Percentiles rank a stretch among this genome's conserved stretches.
Conservation (phyloP, 2,329 filamentous ascomycete species). For the Triangularia verruculosa region DNA sequence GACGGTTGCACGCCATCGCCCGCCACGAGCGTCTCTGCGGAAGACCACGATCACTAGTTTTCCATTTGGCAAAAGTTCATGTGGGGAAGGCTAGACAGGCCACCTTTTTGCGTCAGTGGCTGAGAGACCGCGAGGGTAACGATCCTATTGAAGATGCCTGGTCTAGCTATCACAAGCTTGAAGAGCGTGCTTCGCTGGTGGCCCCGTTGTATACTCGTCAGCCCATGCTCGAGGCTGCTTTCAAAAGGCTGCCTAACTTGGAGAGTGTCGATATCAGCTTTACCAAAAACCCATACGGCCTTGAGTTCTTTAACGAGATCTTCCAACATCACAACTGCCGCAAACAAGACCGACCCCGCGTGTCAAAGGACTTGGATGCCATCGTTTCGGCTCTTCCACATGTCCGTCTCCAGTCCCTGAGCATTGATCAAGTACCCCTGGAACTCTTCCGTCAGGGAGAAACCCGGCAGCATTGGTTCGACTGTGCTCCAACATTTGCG, state of each 20-base stretch:
- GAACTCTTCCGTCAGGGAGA: constrained; percentile 39
- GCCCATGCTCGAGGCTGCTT: constrained; percentile 38
- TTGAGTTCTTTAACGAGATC: constrained; percentile 37
- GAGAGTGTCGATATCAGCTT: constrained; percentile 41
- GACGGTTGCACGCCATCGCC: constrained; percentile 44
- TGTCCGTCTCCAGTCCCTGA: constrained; percentile 37
- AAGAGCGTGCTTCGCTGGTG: constrained; percentile 33
- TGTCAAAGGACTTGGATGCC: constrained; percentile 40
- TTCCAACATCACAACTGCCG: constrained; percentile 38
- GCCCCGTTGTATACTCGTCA: constrained; percentile 37
- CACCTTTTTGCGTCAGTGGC: constrained; percentile 37
- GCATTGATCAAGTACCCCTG: constrained; percentile 43
- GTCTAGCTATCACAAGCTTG: constrained; percentile 37
- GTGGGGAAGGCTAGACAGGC: constrained; percentile 40
- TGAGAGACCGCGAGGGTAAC: constrained; percentile 38
- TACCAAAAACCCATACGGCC: constrained; percentile 40
- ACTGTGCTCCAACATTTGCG: constrained; percentile 40
- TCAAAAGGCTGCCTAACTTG: constrained; percentile 40
- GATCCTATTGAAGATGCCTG: constrained; percentile 37
- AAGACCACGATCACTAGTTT: constrained; percentile 42
- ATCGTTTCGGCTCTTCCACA: constrained; percentile 40
- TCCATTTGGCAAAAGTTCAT: constrained; percentile 45
- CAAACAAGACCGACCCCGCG: constrained; percentile 38
- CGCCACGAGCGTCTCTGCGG: constrained; percentile 40
- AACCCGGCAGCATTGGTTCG: constrained; percentile 42